Evolutionary conservation across 2,329 filamentous ascomycete genomes (phyloP).

Genomic region (Colletotrichum euphorbiae): DNA sequence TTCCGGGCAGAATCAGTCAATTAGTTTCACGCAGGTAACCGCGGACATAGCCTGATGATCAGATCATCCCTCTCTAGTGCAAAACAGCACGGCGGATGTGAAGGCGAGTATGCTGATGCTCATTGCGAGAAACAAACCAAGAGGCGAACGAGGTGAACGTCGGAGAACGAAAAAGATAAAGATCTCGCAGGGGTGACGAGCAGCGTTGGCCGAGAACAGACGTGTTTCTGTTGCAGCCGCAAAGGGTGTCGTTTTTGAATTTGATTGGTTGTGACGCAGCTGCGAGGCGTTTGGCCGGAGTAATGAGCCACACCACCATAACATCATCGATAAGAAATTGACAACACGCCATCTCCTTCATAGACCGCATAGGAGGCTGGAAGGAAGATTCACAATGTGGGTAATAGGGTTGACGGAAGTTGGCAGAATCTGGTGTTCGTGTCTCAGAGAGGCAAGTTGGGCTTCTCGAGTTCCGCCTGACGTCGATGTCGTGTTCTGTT

Average conservation of each 20-base stretch:
- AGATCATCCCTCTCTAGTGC: no score
- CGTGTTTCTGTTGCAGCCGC: slow-evolving; percentile 49
- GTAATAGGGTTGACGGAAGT: slow-evolving; percentile 10
- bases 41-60: background rate
- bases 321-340: slow-evolving; percentile 11
- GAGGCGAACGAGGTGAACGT: background rate
- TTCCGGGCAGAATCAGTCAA: no score
- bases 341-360: slow-evolving; percentile 19
- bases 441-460: background rate
- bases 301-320: slow-evolving; percentile 37
- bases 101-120: background rate
- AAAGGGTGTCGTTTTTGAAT: slow-evolving; percentile 40
- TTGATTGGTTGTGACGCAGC: slow-evolving; percentile 47
- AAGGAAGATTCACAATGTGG: background rate
- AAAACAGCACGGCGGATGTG: background rate
- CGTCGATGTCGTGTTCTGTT: slow-evolving; percentile 5
- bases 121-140: background rate
- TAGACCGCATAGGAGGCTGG: background rate
- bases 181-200: slow-evolving; percentile 7
- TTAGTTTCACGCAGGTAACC: no score
- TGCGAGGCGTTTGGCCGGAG: slow-evolving; percentile 41
- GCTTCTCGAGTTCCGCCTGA: background rate
- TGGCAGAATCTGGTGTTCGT: slow-evolving; percentile 33
- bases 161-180: slow-evolving; percentile 37
- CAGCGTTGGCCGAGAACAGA: slow-evolving; percentile 41